Evolutionary conservation across 1,284 basidiomycete species (phyloP).

Genomic region (Rhodofomes roseus): DNA sequence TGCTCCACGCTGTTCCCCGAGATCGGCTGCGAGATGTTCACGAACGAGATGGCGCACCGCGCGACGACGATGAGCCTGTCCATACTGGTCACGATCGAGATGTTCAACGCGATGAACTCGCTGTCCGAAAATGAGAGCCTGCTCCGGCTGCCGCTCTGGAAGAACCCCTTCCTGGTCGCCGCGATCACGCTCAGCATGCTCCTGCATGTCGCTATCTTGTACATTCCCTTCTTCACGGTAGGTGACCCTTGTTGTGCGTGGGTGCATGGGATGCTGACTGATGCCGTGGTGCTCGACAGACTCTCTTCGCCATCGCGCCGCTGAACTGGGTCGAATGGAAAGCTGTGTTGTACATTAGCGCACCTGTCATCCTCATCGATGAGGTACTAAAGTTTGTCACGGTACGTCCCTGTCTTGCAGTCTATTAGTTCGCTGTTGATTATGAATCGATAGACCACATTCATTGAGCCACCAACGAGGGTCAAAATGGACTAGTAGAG

Average conservation of each 20-base stretch:
- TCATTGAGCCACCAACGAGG: conserved; percentile 44
- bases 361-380: conserved; percentile 88
- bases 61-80: conserved; percentile 96
- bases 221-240: conserved; percentile 91
- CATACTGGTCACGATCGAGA: conserved; percentile 92
- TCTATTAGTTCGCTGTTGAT: not conserved
- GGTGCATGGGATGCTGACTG: not conserved
- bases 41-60: conserved; percentile 76
- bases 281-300: conserved; percentile 34
- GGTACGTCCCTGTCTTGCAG: conserved; percentile 38
- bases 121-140: conserved; percentile 97
- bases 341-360: conserved; percentile 87
- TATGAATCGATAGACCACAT: conserved; percentile 31
- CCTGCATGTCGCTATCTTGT: conserved; percentile 91
- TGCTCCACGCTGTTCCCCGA: conserved; percentile 80
- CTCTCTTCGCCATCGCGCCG: conserved; percentile 89
- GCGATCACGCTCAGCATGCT: conserved; percentile 89
- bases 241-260: conserved; percentile 28
- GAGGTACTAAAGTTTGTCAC: conserved; percentile 88
- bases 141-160: conserved; percentile 86
- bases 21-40: conserved; percentile 94
- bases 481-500: conserved; percentile 16
- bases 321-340: conserved; percentile 93
- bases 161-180: conserved; percentile 87
- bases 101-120: conserved; percentile 99